Evolutionary conservation across 768 basidiomycete species (phyloP), one percentile per base, ranked within the genome.

Genomic region (Lentinula lateritia): DNA sequence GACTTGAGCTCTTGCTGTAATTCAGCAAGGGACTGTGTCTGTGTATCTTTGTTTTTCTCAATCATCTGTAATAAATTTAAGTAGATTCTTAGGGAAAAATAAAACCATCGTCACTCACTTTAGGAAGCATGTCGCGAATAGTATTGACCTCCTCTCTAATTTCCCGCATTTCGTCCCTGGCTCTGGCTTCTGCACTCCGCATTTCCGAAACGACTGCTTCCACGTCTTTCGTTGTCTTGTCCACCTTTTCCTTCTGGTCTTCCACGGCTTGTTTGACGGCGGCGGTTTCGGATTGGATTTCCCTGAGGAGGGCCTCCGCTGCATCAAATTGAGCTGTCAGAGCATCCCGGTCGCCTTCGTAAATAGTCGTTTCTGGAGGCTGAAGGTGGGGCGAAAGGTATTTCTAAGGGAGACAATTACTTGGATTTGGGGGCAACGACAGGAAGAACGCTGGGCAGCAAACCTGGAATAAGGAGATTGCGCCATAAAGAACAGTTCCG

Each of bases 1-100:
- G 95, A 98, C 69, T 95, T 94, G 68, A 98, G 82, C 70, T 98
- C 96, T 66, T 93, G 88, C 67, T 97, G 95, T 12, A 98, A 80
- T 67, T 98, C 96, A 58, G 81, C 75, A 13, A 98, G 79, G 1
- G 93, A 92, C 62, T 89, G 86, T 20, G 85, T 82, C 73, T 97
- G 94, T 13, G 84, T 81, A 59, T 93, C 89, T 71, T 93, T 92
- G 70, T 89, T 92, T 76, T 92, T 95, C 60, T 97, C 93, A 58
- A 97, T 89, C 91, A 98, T 92, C 95, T 98, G 64, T 58, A 42
- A 52, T 61, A 36, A 56, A 28, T 62, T 48, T 48, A 45, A 60
- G 52, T 53, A 63, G n/a, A 28, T 56, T 6, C 15, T 28, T 5
- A 6, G 39, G 45, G 32, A 3, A 28, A 34, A n/a, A 38, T 42